Evolutionary conservation across 2,329 filamentous ascomycete species (phyloP), one percentile per base, ranked within the genome.

Genomic region (Lasiodiplodia theobromae): DNA sequence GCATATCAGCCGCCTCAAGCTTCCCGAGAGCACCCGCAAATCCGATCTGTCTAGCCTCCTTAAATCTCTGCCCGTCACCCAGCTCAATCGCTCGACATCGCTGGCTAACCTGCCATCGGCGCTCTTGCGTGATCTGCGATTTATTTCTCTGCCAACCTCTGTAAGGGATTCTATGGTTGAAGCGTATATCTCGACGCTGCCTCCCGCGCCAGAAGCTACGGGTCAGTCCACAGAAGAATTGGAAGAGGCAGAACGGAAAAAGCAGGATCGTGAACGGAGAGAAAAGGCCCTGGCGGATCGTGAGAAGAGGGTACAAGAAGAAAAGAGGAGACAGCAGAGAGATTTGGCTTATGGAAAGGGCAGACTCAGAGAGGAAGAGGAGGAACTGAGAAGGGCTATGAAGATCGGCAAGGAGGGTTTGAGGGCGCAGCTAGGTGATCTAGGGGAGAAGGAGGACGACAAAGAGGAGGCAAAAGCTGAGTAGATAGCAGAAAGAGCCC

Each of bases 321-420:
- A 91, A 76, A 90, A 88, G 78, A 80, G 85, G 72, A 82, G 82
- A 73, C 85, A 91, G 70, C 84, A 87, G 72, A 84, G 86, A 68
- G 87, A 88, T 60, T 77, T 92, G 12, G 86, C 86, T 40, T 85
- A 84, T 54, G 88, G 89, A 23, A 90, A 87, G 73, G 88, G 88
- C 0, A 80, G 85, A 54, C 73, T 93, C 63, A 81, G 87, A 44
- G 89, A 92, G 68, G 89, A 90, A 71, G 90, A 93, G 79, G 83
- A 85, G 71, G 89, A 92, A 74, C 79, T 93, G 67, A 86, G 91
- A 74, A 82, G 84, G 71, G 91, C 91, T 0, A 91, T 92, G 89
- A 86, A 85, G 69, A 85, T 93, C 14, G 86, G 86, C 0, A 92
- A 90, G 78, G 87, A 85, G 69, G 91, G 90, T 0, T 71, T 93